These are phyloP conservation scores for Botrytis cinerea DNA, from an alignment of 2,329 filamentous ascomycete genomes.

Conservation along the genomic window DNA sequence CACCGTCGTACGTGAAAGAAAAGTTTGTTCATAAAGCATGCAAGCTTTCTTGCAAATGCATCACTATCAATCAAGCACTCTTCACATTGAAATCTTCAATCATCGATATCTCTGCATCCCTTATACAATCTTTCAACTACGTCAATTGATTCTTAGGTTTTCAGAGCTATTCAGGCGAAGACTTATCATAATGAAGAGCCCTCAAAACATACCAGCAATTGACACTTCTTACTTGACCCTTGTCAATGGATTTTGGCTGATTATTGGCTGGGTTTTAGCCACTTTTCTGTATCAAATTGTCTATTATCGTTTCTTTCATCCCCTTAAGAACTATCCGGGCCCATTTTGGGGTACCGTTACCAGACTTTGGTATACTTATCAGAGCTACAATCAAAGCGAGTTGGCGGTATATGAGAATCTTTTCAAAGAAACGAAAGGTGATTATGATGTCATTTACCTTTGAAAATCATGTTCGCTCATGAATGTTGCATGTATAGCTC, in stretches of 20 bases:
- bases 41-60: neutral
- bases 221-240: neutral
- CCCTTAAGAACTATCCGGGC: slow-evolving; percentile 40
- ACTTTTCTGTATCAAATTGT: slow-evolving; percentile 23
- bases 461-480: neutral
- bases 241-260: neutral
- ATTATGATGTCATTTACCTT: neutral
- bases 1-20: neutral
- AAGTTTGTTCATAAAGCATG: neutral
- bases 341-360: slow-evolving; percentile 42
- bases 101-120: neutral
- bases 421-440: slow-evolving; percentile 11
- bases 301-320: slow-evolving; percentile 39
- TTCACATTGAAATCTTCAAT: neutral
- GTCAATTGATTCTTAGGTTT: neutral
- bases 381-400: slow-evolving; percentile 27
- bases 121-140: neutral
- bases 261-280: neutral
- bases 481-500: slow-evolving; percentile 43
- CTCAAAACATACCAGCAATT: neutral
- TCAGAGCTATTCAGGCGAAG: neutral
- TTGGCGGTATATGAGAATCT: neutral
- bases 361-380: slow-evolving; percentile 40
- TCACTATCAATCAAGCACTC: neutral
- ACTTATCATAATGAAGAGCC: neutral